Evolutionary conservation across 2,329 filamentous ascomycete genomes (phyloP), one percentile per base, ranked within the genome.

Genomic region (Paecilomyces variotii): DNA sequence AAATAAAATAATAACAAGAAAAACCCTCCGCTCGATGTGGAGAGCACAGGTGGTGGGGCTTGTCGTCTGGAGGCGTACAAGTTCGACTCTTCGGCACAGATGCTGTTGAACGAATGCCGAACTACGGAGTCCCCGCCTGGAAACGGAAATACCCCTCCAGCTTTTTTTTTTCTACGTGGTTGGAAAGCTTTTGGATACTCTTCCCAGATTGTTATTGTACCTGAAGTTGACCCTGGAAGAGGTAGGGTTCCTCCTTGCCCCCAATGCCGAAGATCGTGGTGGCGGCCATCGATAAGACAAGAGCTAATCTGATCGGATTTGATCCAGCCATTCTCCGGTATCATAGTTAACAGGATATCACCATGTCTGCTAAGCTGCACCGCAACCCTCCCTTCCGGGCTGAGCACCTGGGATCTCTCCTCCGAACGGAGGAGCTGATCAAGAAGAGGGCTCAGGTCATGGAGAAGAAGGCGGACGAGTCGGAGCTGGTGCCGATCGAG

Each of bases 341-440:
- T 19, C 19, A 52, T 26, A 52, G 10, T 28, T 26, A 52, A 6
- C 24, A 54, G 28, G 35, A 32, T 19, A 24, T 57, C 61, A 67
- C 52, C 30, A 73, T 73, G 71, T 65, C 67, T 50, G 62, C 65
- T 60, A 65, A 67, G 61, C 65, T 72, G 54, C 76, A 70, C 61
- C 74, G 74, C 61, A 72, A 75, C 60, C 82, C 84, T 50, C 87
- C 85, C 55, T 90, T 88, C 74, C 82, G 88, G 68, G 86, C 87
- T 60, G 87, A 90, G 74, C 87, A 90, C 64, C 81, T 89, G 61
- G 87, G 87, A 55, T 89, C 87, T 12, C 78, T 90, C 32, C 82
- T 90, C 59, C 85, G 87, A 32, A 87, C 87, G 0, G 72, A 83
- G 56, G 74, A 81, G 56, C 80, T 90, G 27, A 78, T 88, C 12